phyloP scores from a whole-genome alignment of 345 rosid species.

The Litchi chinensis region DNA sequence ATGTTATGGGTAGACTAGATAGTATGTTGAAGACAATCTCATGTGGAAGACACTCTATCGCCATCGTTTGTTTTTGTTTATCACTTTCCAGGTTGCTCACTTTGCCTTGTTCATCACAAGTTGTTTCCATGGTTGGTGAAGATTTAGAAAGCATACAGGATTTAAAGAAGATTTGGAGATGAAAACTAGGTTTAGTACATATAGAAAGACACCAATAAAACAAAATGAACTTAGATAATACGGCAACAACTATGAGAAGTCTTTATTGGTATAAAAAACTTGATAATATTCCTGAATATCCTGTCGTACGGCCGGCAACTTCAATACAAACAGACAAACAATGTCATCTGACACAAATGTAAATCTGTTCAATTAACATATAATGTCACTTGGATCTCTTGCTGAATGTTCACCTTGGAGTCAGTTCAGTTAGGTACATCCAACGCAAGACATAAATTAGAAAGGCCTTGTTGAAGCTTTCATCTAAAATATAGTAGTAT shows the following conservation, averaged over 20 bases:
- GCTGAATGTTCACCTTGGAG: no score
- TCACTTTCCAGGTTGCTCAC: neutral
- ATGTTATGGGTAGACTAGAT: constrained; percentile 39
- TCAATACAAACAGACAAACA: no score
- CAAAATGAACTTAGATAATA: neutral
- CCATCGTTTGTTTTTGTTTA: neutral
- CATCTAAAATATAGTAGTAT: no score
- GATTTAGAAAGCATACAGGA: neutral
- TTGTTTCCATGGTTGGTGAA: neutral
- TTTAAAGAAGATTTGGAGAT: neutral
- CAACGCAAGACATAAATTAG: no score
- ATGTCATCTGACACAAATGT: neutral
- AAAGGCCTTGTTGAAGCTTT: no score
- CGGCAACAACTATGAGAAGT: neutral
- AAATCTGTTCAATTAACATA: neutral
- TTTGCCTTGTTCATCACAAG: neutral
- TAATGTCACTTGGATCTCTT: no score
- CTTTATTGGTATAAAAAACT: no score
- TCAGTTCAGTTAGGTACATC: no score
- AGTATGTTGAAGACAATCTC: constrained; percentile 22
- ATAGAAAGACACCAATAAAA: neutral
- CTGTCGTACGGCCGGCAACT: no score
- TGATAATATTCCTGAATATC: no score
- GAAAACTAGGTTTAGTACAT: neutral
- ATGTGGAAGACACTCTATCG: neutral